Percentiles rank a stretch among this genome's conserved stretches.
Conservation (phyloP, 148 eudicot species). For the Camellia lanceoleosa region DNA sequence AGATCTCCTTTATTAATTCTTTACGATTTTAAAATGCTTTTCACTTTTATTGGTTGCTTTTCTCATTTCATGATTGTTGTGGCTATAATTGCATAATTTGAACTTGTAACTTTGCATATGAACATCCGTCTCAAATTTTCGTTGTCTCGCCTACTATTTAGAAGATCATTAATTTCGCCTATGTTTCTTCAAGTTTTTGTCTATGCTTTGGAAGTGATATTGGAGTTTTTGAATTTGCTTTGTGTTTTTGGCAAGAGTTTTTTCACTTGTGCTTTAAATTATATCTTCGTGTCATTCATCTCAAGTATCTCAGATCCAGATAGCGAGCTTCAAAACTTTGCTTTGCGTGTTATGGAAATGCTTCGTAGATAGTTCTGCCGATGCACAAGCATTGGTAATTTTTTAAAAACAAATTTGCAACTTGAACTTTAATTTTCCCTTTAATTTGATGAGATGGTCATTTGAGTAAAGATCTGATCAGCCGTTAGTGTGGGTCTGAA, state of each 20-base stretch:
- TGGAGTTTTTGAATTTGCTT: background rate
- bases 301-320: slow-evolving; percentile 84
- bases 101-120: too few species aligned
- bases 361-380: slow-evolving; percentile 66
- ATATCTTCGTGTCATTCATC: slow-evolving; percentile 56
- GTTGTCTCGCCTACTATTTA: background rate
- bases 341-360: slow-evolving; percentile 73
- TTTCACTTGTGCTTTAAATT: background rate
- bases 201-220: background rate
- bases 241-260: background rate
- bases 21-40: too few species aligned
- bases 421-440: background rate
- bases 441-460: too few species aligned
- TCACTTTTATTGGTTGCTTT: too few species aligned
- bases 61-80: too few species aligned
- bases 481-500: too few species aligned
- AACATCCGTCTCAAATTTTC: too few species aligned
- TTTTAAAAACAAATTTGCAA: slow-evolving; percentile 1
- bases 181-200: slow-evolving; percentile 2
- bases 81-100: too few species aligned
- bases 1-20: background rate
- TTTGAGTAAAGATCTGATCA: too few species aligned
- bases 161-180: background rate
- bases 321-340: slow-evolving; percentile 73
- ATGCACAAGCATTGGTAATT: slow-evolving; percentile 90